Base-by-base conservation (phyloP, 768 basidiomycete genomes). In the Amanita fuliginea region DNA sequence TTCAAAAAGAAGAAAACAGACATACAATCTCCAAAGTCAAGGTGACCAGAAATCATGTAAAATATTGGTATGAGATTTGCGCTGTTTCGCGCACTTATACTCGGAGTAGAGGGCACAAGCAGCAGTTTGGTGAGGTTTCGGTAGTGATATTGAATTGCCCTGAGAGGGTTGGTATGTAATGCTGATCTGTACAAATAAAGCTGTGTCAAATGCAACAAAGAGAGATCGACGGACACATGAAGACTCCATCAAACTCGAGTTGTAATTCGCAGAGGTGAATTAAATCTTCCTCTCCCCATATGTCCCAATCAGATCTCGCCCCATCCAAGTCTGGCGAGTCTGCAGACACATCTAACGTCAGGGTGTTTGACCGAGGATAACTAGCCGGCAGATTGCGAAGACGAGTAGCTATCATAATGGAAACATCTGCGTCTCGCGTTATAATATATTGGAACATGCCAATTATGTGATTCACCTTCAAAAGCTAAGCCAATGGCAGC, bases 21-120 rank as follows among this genome's bases (percentile, higher is more conserved):
- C 76, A 54, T 61, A 86, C 84, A 81, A 52, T 81, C 73, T 42
- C 71, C 73, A 42, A 81, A 78, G 51, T 85, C 74, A n/a, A 82
- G 61, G 52, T 71, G 77, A 44, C 68, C 74, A 18, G 72, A 69
- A 8, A 73, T 68, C 5, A 87, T 60, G 55, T 74, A 77, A 8
- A 78, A 61, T 35, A 51, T 65, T 19, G 56, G 64, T 19, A 43
- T 64, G 49, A 60, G 68, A 16, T 40, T 48, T 9, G 47, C 43
- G 24, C 41, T 50, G 36, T 55, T 52, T 51, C 50, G 39, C 19
- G 6, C 32, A 14, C 16, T 32, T 32, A n/a, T 11, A 24, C 34
- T 49, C 14, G 18, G 39, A 24, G 5, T 11, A n/a, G 21, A 49
- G 13, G 49, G 41, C 22, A 42, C 28, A n/a, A 50, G 81, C 3